Conservation (phyloP, 2,329 filamentous ascomycete genomes). For the Ceratocystis alfenasii region DNA sequence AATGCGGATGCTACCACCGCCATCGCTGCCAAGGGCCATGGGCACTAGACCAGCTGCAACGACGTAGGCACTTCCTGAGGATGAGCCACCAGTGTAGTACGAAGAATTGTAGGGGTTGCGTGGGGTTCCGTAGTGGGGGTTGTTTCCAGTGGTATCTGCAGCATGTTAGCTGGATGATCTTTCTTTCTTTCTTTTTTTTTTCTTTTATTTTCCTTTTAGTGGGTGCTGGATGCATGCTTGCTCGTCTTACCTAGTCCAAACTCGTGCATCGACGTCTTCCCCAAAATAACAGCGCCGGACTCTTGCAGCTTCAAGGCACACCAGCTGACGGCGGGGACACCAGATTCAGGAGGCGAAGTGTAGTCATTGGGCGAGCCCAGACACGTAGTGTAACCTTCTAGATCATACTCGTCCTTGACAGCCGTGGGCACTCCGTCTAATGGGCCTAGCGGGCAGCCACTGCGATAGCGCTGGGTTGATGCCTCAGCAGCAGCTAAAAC, state of each 20-base stretch:
- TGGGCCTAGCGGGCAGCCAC: conserved; percentile 46
- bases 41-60: conserved; percentile 60
- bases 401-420: conserved; percentile 65
- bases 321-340: conserved; percentile 46
- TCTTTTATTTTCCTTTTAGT: not conserved
- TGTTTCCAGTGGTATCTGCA: conserved; percentile 60
- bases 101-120: conserved; percentile 58
- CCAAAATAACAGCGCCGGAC: conserved; percentile 58
- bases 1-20: conserved; percentile 62
- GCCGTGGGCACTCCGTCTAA: conserved; percentile 63
- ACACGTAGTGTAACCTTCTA: conserved; percentile 59
- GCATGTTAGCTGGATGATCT: not conserved
- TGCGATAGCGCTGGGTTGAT: conserved; percentile 38
- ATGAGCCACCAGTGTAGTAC: conserved; percentile 70
- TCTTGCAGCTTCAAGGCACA: conserved; percentile 58
- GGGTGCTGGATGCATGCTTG: not conserved
- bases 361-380: conserved; percentile 52
- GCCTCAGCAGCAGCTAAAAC: conserved; percentile 35
- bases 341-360: conserved; percentile 34
- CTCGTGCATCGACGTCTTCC: conserved; percentile 68
- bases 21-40: conserved; percentile 59
- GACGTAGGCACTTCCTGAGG: conserved; percentile 60
- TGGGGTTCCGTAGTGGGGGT: conserved; percentile 60
- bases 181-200: not conserved
- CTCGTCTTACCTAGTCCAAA: conserved; percentile 47